phyloP scores from a whole-genome alignment of 2,329 filamentous ascomycete genomes.

The Ophiocordyceps camponoti-rufipedis region DNA sequence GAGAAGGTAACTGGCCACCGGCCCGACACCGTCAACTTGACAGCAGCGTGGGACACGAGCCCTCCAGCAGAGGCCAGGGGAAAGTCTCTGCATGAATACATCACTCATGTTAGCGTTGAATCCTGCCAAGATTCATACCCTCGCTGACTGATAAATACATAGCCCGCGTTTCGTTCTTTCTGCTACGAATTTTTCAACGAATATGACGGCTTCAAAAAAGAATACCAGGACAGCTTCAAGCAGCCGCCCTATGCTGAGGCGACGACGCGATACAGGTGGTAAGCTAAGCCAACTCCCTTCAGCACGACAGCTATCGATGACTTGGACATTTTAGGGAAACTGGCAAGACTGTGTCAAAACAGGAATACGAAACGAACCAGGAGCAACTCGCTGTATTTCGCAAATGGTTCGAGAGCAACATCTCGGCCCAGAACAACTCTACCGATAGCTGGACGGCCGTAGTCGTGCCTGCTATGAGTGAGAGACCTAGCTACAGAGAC shows the following conservation, averaged over 20 bases:
- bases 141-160: neutral
- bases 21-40: slow-evolving; percentile 5
- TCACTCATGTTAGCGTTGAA: slow-evolving; percentile 9
- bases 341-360: slow-evolving; percentile 8
- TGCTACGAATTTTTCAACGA: slow-evolving; percentile 15
- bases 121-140: neutral
- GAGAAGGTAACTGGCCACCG: slow-evolving; percentile 7
- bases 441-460: slow-evolving; percentile 8
- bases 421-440: slow-evolving; percentile 7
- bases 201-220: slow-evolving; percentile 10
- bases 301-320: neutral
- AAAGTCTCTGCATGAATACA: slow-evolving; percentile 9
- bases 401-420: slow-evolving; percentile 13
- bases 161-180: slow-evolving; percentile 13
- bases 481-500: slow-evolving; percentile 9
- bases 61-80: slow-evolving; percentile 7
- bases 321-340: slow-evolving; percentile 6
- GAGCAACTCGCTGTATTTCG: slow-evolving; percentile 11
- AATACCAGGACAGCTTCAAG: slow-evolving; percentile 8
- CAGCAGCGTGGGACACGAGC: slow-evolving; percentile 6
- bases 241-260: slow-evolving; percentile 11
- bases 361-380: slow-evolving; percentile 7
- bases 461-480: slow-evolving; percentile 10
- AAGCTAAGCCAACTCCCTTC: neutral
- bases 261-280: slow-evolving; percentile 13